Evolutionary conservation across 1,139 yeast species (phyloP).

Genomic region (Kodamaea ohmeri): DNA sequence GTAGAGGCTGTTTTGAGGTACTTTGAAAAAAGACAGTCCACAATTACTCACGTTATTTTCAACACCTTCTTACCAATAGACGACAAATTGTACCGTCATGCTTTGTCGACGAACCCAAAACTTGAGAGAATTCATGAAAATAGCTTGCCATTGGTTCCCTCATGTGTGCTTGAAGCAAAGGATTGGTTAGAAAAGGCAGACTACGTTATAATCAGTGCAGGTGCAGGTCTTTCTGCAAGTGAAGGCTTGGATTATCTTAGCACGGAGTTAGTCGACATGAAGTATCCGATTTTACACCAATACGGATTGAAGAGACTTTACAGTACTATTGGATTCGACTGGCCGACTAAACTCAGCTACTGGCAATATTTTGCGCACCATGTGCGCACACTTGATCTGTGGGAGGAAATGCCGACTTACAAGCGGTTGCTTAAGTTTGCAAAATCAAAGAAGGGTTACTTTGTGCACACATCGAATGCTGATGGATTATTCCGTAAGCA

Average conservation of each 20-base stretch:
- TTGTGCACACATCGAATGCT: constrained; percentile 2
- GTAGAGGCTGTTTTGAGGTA: constrained; percentile 5
- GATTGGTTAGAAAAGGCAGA: background rate
- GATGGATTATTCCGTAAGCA: background rate
- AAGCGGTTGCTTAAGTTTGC: background rate
- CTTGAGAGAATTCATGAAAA: background rate
- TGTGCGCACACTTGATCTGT: background rate
- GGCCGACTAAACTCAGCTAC: background rate
- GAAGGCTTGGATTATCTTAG: constrained; percentile 2
- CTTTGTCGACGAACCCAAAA: background rate
- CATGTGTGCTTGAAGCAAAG: background rate
- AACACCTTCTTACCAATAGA: constrained; percentile 6
- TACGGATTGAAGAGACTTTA: background rate
- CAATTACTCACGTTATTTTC: constrained; percentile 7
- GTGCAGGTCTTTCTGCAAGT: constrained; percentile 3
- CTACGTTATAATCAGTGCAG: constrained; percentile 2
- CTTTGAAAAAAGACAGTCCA: constrained; percentile 3
- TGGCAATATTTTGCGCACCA: constrained; percentile 2
- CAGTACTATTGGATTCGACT: constrained; percentile 1
- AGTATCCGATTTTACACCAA: background rate
- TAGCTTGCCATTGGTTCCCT: background rate
- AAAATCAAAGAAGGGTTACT: background rate
- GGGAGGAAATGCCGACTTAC: constrained; percentile 2
- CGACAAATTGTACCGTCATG: constrained; percentile 2
- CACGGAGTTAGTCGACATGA: background rate